A percentile compares a stretch with the other conserved stretches of the same genome.
phyloP scores from a whole-genome alignment of 192 early-diverging fungal genomes.

The Cladochytrium replicatum region DNA sequence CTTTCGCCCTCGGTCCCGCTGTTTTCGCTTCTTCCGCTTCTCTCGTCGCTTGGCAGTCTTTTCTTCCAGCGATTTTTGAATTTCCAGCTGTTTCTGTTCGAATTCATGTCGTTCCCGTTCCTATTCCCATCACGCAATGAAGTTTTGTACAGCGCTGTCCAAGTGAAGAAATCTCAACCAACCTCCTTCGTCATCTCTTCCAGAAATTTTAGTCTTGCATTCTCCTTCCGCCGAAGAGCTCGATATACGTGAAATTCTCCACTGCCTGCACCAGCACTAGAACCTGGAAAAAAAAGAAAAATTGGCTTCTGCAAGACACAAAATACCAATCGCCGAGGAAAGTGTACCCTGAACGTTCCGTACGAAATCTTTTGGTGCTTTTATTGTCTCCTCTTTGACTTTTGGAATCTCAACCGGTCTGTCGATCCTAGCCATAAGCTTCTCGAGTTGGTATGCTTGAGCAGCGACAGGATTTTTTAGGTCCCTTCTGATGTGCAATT shows the following conservation, averaged over 20 bases:
- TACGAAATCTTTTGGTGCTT: slow-evolving; percentile 75
- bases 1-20: slow-evolving; percentile 19
- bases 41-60: slow-evolving; percentile 80
- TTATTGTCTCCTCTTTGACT: slow-evolving; percentile 29
- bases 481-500: too few relatives aligned
- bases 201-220: slow-evolving; percentile 67
- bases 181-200: slow-evolving; percentile 65
- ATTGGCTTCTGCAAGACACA: not conserved
- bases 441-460: slow-evolving; percentile 59
- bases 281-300: slow-evolving; percentile 34
- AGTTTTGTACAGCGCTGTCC: not conserved
- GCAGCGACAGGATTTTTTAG: too few relatives aligned
- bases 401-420: slow-evolving; percentile 65
- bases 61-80: slow-evolving; percentile 60
- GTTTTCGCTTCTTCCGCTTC: slow-evolving; percentile 70
- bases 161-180: not conserved
- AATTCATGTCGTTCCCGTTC: slow-evolving; percentile 51
- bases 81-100: slow-evolving; percentile 43
- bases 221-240: slow-evolving; percentile 75
- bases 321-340: not conserved
- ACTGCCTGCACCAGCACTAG: slow-evolving; percentile 89
- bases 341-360: slow-evolving; percentile 67
- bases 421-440: slow-evolving; percentile 69
- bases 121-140: slow-evolving; percentile 12
- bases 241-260: slow-evolving; percentile 95